Conservation (phyloP, 352 stramenopile species). For the Phytophthora megakarya region DNA sequence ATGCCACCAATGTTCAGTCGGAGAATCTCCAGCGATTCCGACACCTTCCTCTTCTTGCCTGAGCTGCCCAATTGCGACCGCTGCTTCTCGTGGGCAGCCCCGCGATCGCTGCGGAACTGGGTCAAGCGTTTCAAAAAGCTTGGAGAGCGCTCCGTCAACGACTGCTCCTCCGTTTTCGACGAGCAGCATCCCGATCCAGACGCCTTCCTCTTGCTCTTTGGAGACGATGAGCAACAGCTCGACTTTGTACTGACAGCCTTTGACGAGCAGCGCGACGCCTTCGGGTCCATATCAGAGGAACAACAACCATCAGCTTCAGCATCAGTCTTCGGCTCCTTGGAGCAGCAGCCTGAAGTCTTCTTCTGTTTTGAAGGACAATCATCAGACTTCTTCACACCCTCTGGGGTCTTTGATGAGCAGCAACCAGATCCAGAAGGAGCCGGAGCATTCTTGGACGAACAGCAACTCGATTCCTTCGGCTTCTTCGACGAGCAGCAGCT, state of each 20-base stretch:
- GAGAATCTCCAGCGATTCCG: slow-evolving; percentile 35
- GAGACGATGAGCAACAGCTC: slow-evolving; percentile 25
- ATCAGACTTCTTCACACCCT: neutral
- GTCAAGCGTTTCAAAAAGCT: slow-evolving; percentile 50
- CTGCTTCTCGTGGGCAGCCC: slow-evolving; percentile 34
- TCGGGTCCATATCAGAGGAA: slow-evolving; percentile 14
- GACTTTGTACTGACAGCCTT: too few species aligned
- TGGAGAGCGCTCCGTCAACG: slow-evolving; percentile 21
- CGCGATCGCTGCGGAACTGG: slow-evolving; percentile 44
- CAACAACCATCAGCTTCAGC: slow-evolving; percentile 5
- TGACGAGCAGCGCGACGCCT: too few species aligned
- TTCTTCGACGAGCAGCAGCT: slow-evolving; percentile 7
- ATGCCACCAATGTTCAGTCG: slow-evolving; percentile 78
- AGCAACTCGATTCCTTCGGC: neutral
- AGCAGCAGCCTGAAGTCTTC: slow-evolving; percentile 12
- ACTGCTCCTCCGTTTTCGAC: slow-evolving; percentile 13
- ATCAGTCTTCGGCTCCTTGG: slow-evolving; percentile 2
- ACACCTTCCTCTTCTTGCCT: slow-evolving; percentile 10
- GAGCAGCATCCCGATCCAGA: slow-evolving; percentile 23
- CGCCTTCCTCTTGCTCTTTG: slow-evolving; percentile 11
- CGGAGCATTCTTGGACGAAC: slow-evolving; percentile 22
- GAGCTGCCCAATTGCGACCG: slow-evolving; percentile 14
- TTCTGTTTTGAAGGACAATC: slow-evolving; percentile 9
- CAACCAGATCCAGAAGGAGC: neutral
- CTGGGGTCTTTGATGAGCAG: slow-evolving; percentile 9